Evolutionary conservation across 1,139 yeast genomes (phyloP), one percentile per base, ranked within the genome.

Genomic region (Geotrichum reessii): DNA sequence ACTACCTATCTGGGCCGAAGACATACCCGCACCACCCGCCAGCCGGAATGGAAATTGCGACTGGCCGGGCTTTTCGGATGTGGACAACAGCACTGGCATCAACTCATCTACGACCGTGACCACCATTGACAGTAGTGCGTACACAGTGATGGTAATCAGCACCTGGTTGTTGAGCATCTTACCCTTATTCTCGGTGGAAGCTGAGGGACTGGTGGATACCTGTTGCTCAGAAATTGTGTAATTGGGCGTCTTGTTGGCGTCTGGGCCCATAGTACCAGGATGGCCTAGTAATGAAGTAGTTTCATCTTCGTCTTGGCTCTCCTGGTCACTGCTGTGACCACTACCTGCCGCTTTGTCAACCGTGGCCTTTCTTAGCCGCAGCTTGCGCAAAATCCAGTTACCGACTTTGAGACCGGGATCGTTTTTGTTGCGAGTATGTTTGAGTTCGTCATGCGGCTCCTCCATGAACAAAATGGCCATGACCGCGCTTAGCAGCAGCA

Each of bases 371-470:
- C 56, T 53, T 19, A 12, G 27, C 42, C 82, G 80, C 6, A 81
- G 60, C 25, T 67, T 58, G 11, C 65, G 63, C 59, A 74, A 66
- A 7, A 83, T 64, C 57, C 66, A 65, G 64, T 82, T 85, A 14
- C 87, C 87, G 17, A 81, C 50, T 37, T 77, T 83, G 11, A 83
- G 67, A 0, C 87, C 86, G 49, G 69, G 64, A 67, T 84, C 88
- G 59, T 75, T 73, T 58, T 74, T 71, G 59, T 74, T 54, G 11
- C 59, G 37, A 17, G 12, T n/a, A 12, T 21, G 19, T 8, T n/a
- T 44, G 12, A 56, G 71, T 46, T 71, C 69, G 22, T 75, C 78
- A 66, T 82, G 85, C 3, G 87, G 82, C 68, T 85, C 90, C 66
- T 84, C 86, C 46, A 85, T 69, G 64, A 84, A 83, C 53, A 85